phyloP scores from a whole-genome alignment of 257 asterid species.

The Salvia splendens region DNA sequence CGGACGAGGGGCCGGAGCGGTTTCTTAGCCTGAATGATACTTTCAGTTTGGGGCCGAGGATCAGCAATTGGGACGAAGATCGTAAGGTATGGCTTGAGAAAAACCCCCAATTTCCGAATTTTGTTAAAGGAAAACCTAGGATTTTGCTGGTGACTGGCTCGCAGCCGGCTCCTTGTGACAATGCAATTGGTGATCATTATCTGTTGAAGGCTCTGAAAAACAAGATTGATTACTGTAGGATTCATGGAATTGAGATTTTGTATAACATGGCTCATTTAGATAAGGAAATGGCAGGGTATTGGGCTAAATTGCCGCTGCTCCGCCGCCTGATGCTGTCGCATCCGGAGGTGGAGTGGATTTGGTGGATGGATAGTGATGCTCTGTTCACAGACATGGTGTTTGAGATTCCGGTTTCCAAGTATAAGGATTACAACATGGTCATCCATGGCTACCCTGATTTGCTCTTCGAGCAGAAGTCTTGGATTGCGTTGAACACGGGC shows the following conservation, averaged over 20 bases:
- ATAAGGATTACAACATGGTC: slow-evolving; percentile 63
- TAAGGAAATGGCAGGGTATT: slow-evolving; percentile 81
- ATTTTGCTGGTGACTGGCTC: slow-evolving; percentile 86
- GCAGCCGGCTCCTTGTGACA: slow-evolving; percentile 79
- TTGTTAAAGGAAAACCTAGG: slow-evolving; percentile 67
- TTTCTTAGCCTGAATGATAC: slow-evolving; percentile 43
- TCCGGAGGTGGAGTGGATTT: slow-evolving; percentile 95
- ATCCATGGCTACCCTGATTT: slow-evolving; percentile 84
- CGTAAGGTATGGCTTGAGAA: slow-evolving; percentile 69
- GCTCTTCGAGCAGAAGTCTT: slow-evolving; percentile 75
- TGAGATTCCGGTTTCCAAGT: slow-evolving; percentile 66
- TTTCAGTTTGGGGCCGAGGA: slow-evolving; percentile 66
- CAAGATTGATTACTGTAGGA: slow-evolving; percentile 90
- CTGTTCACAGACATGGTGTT: slow-evolving; percentile 83
- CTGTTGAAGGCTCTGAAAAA: slow-evolving; percentile 73
- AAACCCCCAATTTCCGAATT: slow-evolving; percentile 66
- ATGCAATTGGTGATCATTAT: slow-evolving; percentile 91
- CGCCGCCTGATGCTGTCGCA: slow-evolving; percentile 86
- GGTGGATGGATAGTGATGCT: slow-evolving; percentile 99
- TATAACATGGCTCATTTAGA: slow-evolving; percentile 93
- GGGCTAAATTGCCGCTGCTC: slow-evolving; percentile 86
- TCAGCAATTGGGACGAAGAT: slow-evolving; percentile 64
- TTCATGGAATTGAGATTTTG: slow-evolving; percentile 91
- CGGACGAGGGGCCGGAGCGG: slow-evolving; percentile 40
- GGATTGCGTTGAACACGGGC: slow-evolving; percentile 89